These are phyloP conservation scores for Beauveria sp. DNA, from an alignment of 2,329 filamentous ascomycete genomes.

Conservation along the genomic window DNA sequence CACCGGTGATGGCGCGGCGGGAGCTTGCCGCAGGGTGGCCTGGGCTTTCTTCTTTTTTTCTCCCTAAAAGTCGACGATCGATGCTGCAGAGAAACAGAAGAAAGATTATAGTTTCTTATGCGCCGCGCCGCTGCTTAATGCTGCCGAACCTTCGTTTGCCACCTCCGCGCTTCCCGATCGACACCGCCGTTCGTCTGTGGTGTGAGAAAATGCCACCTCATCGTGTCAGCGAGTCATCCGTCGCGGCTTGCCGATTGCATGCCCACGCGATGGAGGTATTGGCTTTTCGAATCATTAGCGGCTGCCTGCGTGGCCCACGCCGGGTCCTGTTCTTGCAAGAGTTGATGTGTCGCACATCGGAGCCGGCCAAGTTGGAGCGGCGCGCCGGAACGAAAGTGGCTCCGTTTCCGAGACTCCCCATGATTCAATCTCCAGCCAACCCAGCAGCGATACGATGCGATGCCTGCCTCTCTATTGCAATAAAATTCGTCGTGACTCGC, in stretches of 20 bases:
- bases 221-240: neutral
- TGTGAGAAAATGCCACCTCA: neutral
- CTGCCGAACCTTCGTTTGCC: slow-evolving; percentile 1
- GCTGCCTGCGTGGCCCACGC: neutral
- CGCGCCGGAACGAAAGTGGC: slow-evolving; percentile 6
- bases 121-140: neutral
- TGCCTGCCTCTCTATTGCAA: neutral
- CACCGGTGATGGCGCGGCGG: slow-evolving; percentile 4
- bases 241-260: neutral
- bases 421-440: neutral
- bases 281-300: neutral
- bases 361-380: slow-evolving; percentile 3
- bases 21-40: slow-evolving; percentile 4
- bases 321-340: neutral
- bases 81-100: neutral
- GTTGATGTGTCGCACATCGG: neutral
- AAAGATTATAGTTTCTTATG: neutral
- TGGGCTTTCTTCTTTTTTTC: neutral
- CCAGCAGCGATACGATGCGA: neutral
- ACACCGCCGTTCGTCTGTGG: slow-evolving; percentile 3
- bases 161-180: slow-evolving; percentile 6
- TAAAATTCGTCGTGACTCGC: neutral
- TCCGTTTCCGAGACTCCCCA: neutral
- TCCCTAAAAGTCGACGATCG: neutral
- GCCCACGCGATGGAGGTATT: neutral